Base-by-base conservation (phyloP, 768 basidiomycete genomes). In the Tulasnella calospora region DNA sequence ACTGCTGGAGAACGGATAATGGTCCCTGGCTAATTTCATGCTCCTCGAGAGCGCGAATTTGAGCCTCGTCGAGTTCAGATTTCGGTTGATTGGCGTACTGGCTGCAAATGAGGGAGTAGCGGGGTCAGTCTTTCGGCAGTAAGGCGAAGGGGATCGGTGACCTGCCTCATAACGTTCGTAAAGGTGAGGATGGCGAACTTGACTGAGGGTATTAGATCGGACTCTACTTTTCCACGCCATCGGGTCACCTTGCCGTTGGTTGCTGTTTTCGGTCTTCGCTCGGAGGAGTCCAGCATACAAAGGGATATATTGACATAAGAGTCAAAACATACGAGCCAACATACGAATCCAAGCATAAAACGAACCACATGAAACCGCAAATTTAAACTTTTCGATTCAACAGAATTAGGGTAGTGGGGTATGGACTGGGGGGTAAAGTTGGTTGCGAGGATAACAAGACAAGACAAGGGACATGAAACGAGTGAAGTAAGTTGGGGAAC, bases 1-100 rank as follows among this genome's bases (percentile, higher is more conserved):
- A 94, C 85, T 98, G 96, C 85, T 99, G 98, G 75, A 98, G 88
- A 73, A 98, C 96, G 55, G 95, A 96, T 84, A 98, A 85, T 33
- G 96, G 96, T n/a, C 95, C 96, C 85, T 98, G 96, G 78, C 94
- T 95, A 85, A 99, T 98, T 86, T 99, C 96, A 83, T 98, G 96
- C 85, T 99, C 98, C 85, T 99, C 97, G 79, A 99, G 87, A 82
- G 95, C 93, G 78, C 95, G 92, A 72, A 99, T 88, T 86, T 99
- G 96, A 13, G 95, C 94, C 85, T 99, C 98, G 84, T 98, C 96
- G 78, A 99, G 89, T 87, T 99, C 98, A 57, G 96, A 98, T 84
- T 96, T 98, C 77, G 96, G 94, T 79, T 96, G 92, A 84, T 96
- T 94, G 80, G 94, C 94, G 87, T 96, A 98, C 90, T 99, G 96